These are phyloP conservation scores for Nakazawaea holstii DNA, from an alignment of 805 yeast species.

Conservation along the genomic window DNA sequence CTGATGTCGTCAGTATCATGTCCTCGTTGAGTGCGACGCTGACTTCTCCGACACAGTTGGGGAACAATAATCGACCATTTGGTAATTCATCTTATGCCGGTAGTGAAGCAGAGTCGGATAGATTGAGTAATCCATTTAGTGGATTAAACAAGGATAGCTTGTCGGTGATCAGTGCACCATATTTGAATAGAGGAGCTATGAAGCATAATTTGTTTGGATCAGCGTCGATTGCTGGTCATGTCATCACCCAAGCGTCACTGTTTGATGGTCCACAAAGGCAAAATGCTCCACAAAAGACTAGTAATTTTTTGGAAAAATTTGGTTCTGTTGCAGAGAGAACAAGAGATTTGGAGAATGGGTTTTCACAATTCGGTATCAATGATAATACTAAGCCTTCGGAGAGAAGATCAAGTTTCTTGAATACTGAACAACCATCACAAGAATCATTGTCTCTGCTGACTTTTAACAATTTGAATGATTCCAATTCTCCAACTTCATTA, in stretches of 20 bases:
- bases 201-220: constrained; percentile 43
- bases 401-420: constrained; percentile 49
- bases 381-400: constrained; percentile 23
- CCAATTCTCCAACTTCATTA: constrained; percentile 9
- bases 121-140: constrained; percentile 27
- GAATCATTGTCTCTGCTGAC: constrained; percentile 12
- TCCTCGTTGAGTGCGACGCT: constrained; percentile 22
- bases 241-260: constrained; percentile 28
- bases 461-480: constrained; percentile 16
- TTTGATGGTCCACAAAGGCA: constrained; percentile 29
- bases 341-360: constrained; percentile 52
- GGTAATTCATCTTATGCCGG: constrained; percentile 16
- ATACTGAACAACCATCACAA: constrained; percentile 24
- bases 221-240: constrained; percentile 57
- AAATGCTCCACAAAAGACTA: constrained; percentile 17
- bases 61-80: constrained; percentile 14
- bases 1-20: constrained; percentile 28
- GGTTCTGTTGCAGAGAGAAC: constrained; percentile 66
- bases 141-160: constrained; percentile 44
- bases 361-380: constrained; percentile 20
- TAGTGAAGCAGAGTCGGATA: constrained; percentile 36
- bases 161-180: constrained; percentile 42
- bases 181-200: constrained; percentile 22
- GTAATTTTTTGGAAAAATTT: constrained; percentile 56
- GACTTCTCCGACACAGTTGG: constrained; percentile 7